These are phyloP conservation scores for Hypericum perforatum DNA, from an alignment of 345 rosid species.

Conservation along the genomic window DNA sequence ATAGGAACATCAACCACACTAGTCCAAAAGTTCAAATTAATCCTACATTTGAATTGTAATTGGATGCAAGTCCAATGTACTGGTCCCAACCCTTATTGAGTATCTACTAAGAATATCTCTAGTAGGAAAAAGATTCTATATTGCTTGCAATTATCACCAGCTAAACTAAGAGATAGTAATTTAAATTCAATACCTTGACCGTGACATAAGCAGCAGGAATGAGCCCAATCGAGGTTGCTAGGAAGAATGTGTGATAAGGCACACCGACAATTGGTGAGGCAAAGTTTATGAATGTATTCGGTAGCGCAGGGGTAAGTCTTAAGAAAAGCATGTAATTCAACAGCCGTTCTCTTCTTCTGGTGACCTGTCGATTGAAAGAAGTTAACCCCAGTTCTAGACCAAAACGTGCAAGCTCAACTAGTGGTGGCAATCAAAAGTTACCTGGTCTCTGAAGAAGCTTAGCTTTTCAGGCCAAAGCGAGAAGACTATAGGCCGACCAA, in stretches of 20 bases:
- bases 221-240: constrained; percentile 68
- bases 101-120: too few species aligned
- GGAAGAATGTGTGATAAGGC: constrained; percentile 81
- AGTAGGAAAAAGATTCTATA: too few species aligned
- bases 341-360: constrained; percentile 54
- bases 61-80: too few species aligned
- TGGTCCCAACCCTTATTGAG: too few species aligned
- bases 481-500: constrained; percentile 74
- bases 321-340: constrained; percentile 86
- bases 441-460: constrained; percentile 85
- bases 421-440: constrained; percentile 11
- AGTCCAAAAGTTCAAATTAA: background rate
- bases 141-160: background rate
- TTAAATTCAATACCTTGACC: constrained; percentile 49
- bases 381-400: constrained; percentile 5
- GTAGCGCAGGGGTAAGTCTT: constrained; percentile 83
- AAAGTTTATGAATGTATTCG: constrained; percentile 82
- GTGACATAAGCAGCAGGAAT: constrained; percentile 90
- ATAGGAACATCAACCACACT: background rate
- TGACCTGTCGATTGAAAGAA: constrained; percentile 39
- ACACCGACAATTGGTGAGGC: constrained; percentile 90
- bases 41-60: background rate
- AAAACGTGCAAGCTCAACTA: background rate
- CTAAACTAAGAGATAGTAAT: background rate
- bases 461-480: constrained; percentile 89